Evolutionary conservation across 768 basidiomycete genomes (phyloP).

Genomic region (Amanita molliuscula): DNA sequence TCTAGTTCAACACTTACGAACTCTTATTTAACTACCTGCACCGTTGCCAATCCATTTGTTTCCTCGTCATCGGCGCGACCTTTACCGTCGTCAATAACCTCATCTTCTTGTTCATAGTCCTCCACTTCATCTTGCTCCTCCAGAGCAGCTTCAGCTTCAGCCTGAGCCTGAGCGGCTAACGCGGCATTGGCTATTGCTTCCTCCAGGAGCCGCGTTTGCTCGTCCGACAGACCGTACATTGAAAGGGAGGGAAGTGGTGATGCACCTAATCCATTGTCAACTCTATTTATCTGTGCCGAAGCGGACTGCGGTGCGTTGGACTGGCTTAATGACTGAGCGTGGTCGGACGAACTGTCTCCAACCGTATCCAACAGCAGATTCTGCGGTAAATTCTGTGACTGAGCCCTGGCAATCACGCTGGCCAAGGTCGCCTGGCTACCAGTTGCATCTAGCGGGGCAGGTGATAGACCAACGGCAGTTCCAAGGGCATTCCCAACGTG

Average conservation of each 20-base stretch:
- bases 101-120: slow-evolving; percentile 32
- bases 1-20: slow-evolving; percentile 1
- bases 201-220: slow-evolving; percentile 60
- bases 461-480: slow-evolving; percentile 20
- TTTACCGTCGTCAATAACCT: slow-evolving; percentile 33
- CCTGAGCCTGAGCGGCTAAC: slow-evolving; percentile 65
- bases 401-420: slow-evolving; percentile 64
- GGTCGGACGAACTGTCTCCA: slow-evolving; percentile 4
- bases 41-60: not conserved
- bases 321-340: slow-evolving; percentile 6
- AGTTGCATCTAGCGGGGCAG: slow-evolving; percentile 30
- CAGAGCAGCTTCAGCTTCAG: slow-evolving; percentile 66
- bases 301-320: not conserved
- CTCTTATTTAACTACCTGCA: not conserved
- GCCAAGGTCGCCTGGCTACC: slow-evolving; percentile 60
- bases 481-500: slow-evolving; percentile 50
- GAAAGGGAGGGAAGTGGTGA: slow-evolving; percentile 35
- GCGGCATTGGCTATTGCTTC: slow-evolving; percentile 69
- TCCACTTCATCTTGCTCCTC: slow-evolving; percentile 55
- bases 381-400: slow-evolving; percentile 33
- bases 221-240: slow-evolving; percentile 62
- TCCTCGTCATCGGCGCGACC: slow-evolving; percentile 18
- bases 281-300: not conserved
- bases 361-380: not conserved
- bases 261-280: not conserved